These are phyloP conservation scores for Amanita fuliginea DNA, from an alignment of 768 basidiomycete species.

Conservation along the genomic window DNA sequence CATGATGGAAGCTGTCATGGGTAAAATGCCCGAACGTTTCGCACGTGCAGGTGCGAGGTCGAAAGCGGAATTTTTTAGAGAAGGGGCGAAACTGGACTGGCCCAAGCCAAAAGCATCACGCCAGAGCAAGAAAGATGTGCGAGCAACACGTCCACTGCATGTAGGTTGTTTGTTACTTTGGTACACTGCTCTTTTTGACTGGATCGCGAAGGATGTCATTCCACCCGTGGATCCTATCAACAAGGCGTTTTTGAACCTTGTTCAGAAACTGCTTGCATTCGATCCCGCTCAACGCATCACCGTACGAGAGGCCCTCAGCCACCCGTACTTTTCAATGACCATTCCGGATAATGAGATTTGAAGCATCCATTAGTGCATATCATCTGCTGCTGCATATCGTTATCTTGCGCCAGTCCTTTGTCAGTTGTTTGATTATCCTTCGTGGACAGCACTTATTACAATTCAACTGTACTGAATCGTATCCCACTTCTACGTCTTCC, in stretches of 20 bases:
- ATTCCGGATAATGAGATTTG: slow-evolving; percentile 57
- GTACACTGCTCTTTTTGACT: slow-evolving; percentile 6
- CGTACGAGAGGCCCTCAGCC: slow-evolving; percentile 78
- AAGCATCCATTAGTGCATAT: slow-evolving; percentile 11
- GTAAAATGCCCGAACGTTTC: slow-evolving; percentile 89
- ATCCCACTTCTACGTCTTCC: slow-evolving; percentile 7
- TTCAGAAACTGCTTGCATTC: slow-evolving; percentile 78
- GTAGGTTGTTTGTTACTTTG: slow-evolving; percentile 32
- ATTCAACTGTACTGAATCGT: slow-evolving; percentile 13
- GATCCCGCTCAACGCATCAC: slow-evolving; percentile 84
- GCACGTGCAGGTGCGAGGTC: slow-evolving; percentile 61
- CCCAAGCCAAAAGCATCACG: slow-evolving; percentile 81
- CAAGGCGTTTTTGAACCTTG: slow-evolving; percentile 77
- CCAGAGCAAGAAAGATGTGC: slow-evolving; percentile 91
- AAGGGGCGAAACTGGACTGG: slow-evolving; percentile 79
- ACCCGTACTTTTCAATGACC: slow-evolving; percentile 72
- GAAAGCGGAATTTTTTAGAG: slow-evolving; percentile 92
- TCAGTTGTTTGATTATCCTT: slow-evolving; percentile 11
- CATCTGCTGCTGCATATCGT: slow-evolving; percentile 15
- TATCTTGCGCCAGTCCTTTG: slow-evolving; percentile 14
- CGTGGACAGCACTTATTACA: slow-evolving; percentile 16
- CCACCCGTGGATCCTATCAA: slow-evolving; percentile 65
- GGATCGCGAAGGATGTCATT: slow-evolving; percentile 60
- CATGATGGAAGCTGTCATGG: slow-evolving; percentile 99
- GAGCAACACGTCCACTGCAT: slow-evolving; percentile 65